These are phyloP conservation scores for Pseudogymnoascus sp. DNA, from an alignment of 2,329 filamentous ascomycete genomes.

Conservation along the genomic window DNA sequence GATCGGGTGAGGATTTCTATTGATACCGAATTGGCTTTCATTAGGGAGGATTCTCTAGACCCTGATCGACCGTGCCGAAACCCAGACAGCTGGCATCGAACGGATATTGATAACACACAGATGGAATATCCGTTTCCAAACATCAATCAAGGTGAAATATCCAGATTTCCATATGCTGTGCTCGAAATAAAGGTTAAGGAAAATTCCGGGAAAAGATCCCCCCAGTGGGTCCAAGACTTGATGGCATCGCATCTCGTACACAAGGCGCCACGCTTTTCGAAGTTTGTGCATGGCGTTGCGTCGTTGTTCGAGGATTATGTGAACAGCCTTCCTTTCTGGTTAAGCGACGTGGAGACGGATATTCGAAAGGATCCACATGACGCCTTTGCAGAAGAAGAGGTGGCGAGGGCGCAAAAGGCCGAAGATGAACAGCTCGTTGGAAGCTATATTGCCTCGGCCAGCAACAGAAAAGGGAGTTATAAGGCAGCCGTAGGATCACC, in stretches of 20 bases:
- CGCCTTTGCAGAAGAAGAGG: conserved; percentile 86
- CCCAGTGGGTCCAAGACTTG: conserved; percentile 82
- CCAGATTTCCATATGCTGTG: conserved; percentile 80
- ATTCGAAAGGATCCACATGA: conserved; percentile 87
- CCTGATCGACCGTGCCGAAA: conserved; percentile 78
- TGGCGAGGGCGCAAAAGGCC: conserved; percentile 68
- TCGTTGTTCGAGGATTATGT: conserved; percentile 92
- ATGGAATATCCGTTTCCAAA: conserved; percentile 83
- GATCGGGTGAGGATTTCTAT: conserved; percentile 85
- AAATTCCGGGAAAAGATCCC: conserved; percentile 54
- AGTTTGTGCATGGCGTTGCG: conserved; percentile 90
- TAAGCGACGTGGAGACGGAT: conserved; percentile 82
- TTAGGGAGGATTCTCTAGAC: conserved; percentile 71
- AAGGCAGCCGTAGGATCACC: conserved; percentile 58
- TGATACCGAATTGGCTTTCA: conserved; percentile 85
- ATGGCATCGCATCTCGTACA: conserved; percentile 91
- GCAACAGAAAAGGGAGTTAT: conserved; percentile 35
- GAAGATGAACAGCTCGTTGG: conserved; percentile 87
- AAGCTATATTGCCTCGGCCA: conserved; percentile 61
- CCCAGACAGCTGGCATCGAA: conserved; percentile 80
- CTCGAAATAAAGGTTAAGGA: conserved; percentile 86
- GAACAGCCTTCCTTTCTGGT: conserved; percentile 94
- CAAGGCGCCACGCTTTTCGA: conserved; percentile 82
- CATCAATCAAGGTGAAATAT: conserved; percentile 85
- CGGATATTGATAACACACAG: conserved; percentile 73